Conservation (phyloP, 2,329 filamentous ascomycete species). For the Exophiala lecanii-corni region DNA sequence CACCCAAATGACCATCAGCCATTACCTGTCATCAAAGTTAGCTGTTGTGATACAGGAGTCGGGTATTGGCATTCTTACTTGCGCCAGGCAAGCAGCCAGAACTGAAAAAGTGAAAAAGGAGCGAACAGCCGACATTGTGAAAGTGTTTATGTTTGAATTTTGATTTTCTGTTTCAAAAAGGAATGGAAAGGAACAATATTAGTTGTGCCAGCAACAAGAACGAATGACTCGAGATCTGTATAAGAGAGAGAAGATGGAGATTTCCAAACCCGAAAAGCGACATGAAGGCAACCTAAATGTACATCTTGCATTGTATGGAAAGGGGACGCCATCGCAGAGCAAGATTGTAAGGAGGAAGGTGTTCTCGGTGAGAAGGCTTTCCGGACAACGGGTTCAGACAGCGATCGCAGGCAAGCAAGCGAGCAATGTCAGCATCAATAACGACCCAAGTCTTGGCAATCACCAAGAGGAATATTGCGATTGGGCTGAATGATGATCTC, state of each 20-base stretch:
- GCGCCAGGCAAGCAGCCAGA: constrained; percentile 27
- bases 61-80: constrained; percentile 13
- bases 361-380: constrained; percentile 19
- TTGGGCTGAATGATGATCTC: constrained; percentile 16
- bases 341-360: constrained; percentile 20
- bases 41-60: background rate
- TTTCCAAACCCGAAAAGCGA: constrained; percentile 7
- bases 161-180: constrained; percentile 6
- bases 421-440: constrained; percentile 13
- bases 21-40: constrained; percentile 5
- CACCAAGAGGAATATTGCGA: constrained; percentile 9
- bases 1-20: constrained; percentile 9
- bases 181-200: constrained; percentile 15
- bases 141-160: constrained; percentile 1
- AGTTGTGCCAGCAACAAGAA: constrained; percentile 24
- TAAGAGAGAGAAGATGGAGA: constrained; percentile 7
- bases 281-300: constrained; percentile 16
- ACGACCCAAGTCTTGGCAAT: constrained; percentile 8
- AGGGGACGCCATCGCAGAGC: constrained; percentile 5
- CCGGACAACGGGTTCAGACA: constrained; percentile 24
- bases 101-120: constrained; percentile 20
- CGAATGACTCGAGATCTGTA: constrained; percentile 18
- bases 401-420: constrained; percentile 12
- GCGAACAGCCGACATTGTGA: constrained; percentile 23
- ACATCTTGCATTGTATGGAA: constrained; percentile 10